Conservation (phyloP, 148 eudicot species). For the Vaccinium macrocarpon region DNA sequence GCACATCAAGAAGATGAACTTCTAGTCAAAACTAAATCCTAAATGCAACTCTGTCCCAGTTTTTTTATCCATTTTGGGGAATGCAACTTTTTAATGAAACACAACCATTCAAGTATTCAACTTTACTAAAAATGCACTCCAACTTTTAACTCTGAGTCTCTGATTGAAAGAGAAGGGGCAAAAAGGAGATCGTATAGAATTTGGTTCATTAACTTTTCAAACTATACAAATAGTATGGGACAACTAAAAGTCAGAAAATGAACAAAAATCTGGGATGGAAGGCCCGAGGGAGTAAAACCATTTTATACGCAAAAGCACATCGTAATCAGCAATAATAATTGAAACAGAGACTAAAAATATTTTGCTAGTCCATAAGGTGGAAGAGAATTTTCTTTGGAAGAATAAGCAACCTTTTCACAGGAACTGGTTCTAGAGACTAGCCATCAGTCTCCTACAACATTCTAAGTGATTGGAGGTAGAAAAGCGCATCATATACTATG, state of each 20-base stretch:
- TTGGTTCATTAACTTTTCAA: background rate
- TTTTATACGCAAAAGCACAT: background rate
- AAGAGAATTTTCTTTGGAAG: background rate
- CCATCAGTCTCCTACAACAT: background rate
- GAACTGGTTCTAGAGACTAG: constrained; percentile 2
- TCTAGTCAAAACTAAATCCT: background rate
- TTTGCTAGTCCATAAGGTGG: background rate
- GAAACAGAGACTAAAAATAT: background rate
- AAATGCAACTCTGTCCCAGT: background rate
- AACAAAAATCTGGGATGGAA: background rate
- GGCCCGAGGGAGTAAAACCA: background rate
- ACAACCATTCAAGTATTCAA: background rate
- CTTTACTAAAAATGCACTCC: background rate
- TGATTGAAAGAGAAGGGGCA: background rate
- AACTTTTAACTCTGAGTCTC: background rate
- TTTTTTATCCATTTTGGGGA: background rate
- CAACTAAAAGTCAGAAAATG: background rate
- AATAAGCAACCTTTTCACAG: background rate
- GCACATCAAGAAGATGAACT: background rate
- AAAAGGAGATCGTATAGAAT: background rate
- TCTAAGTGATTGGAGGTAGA: background rate
- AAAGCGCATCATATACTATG: background rate
- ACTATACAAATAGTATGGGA: background rate
- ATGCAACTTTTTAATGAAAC: background rate
- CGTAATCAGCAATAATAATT: background rate